Evolutionary conservation across 1,284 basidiomycete species (phyloP).

Genomic region (Cutaneotrichosporon daszewskae): DNA sequence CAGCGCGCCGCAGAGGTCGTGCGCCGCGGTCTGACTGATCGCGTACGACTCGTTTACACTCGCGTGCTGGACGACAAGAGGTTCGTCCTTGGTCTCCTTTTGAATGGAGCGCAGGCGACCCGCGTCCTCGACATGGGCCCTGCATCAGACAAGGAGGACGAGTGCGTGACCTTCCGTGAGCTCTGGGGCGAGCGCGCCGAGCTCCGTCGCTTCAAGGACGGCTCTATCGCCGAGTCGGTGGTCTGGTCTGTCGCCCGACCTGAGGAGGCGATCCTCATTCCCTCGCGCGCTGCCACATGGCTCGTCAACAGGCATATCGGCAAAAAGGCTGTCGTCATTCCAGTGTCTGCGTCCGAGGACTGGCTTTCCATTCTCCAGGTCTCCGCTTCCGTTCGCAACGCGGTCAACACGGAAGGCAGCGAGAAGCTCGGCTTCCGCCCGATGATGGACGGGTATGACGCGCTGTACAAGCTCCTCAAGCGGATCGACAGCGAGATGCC

Average conservation of each 20-base stretch:
- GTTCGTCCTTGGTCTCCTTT: conserved; percentile 64
- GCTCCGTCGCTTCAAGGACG: conserved; percentile 94
- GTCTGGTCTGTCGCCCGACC: conserved; percentile 65
- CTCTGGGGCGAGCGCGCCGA: conserved; percentile 93
- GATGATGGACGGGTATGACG: conserved; percentile 73
- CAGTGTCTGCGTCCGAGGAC: conserved; percentile 52
- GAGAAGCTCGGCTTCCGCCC: conserved; percentile 63
- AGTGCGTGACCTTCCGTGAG: conserved; percentile 60
- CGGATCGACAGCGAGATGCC: conserved; percentile 71
- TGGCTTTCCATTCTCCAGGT: conserved; percentile 57
- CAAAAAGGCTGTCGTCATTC: conserved; percentile 53
- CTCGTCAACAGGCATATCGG: conserved; percentile 71
- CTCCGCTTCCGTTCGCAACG: conserved; percentile 54
- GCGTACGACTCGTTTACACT: conserved; percentile 58
- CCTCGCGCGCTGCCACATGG: conserved; percentile 66
- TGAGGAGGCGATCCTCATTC: conserved; percentile 74
- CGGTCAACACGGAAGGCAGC: conserved; percentile 47
- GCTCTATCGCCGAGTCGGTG: conserved; percentile 84
- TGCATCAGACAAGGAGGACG: conserved; percentile 52
- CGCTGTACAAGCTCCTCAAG: conserved; percentile 70
- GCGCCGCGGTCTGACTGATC: conserved; percentile 63
- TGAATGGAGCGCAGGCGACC: conserved; percentile 65
- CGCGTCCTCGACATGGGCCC: conserved; percentile 87
- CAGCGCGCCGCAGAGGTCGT: conserved; percentile 56
- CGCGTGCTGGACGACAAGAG: conserved; percentile 44